Base-by-base conservation (phyloP, 352 stramenopile genomes). In the Globisporangium rhizosaccharum region DNA sequence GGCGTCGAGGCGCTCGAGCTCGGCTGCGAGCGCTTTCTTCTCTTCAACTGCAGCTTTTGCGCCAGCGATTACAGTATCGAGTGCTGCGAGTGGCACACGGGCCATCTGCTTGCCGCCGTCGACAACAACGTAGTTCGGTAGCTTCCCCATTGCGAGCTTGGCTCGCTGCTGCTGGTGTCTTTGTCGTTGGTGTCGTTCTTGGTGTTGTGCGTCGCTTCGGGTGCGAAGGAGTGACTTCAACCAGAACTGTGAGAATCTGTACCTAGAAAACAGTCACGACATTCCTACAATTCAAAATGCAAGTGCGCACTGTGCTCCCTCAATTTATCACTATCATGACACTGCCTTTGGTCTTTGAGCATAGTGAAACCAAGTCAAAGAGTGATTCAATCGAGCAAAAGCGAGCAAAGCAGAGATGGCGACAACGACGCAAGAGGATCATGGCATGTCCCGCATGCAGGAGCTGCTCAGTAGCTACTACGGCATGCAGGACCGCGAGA, bases 391-490 rank as follows among this genome's bases (percentile, higher is more conserved):
- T 39, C 33, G 9, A 9, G 0, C 14, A n/a, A 46, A 46, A 18
- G 18, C 41, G 14, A 17, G 39, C 39, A 18, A 20, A n/a, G 20
- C 46, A 33, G 20, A 14, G 18, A 45, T 56, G 33, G 57, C 61
- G 47, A 61, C 15, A 20, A 58, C 51, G 51, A 59, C 62, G 75
- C 72, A 79, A 65, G 76, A 76, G 26, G 73, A 82, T 51, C 75
- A 87, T 53, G 80, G 80, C 58, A 85, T 92, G 71, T 70, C 76
- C 52, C 85, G 83, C 76, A 93, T 95, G 83, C 79, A 95, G 72
- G 83, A 95, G 72, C 74, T 95, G 59, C 75, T 95, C 66, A 92
- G 82, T 65, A 91, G 78, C 72, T 95, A 95, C 65, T 95, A 95
- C 60, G 83, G 85, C 45, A 74, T 92, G 49, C 75, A 89, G 42